Base-by-base conservation (phyloP, 1,139 yeast genomes). In the Scheffersomyces insectosa region DNA sequence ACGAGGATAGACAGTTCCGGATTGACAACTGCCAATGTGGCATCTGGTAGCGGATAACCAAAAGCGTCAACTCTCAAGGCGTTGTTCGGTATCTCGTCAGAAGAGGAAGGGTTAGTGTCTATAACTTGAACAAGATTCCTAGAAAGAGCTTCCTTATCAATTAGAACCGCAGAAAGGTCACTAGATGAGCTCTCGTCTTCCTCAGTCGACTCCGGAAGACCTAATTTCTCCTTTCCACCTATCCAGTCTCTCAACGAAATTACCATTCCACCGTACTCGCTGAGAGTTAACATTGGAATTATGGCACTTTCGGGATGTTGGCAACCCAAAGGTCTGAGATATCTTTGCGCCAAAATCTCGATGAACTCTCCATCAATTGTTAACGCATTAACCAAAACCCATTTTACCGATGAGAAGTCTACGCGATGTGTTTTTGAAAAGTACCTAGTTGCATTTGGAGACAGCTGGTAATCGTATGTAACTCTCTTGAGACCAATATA, bases 211-310 rank as follows among this genome's bases (percentile, higher is more conserved):
- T 66, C 63, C 1, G 63, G 60, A 16, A 77, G 70, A 6, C 86
- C 86, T 44, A 84, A 55, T 41, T 77, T 77, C 25, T 85, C 89
- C 48, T 77, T 80, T 3, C 80, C 79, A 6, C 87, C 90, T 10
- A 90, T 68, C 93, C 97, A 91, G 61, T 93, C 99, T 51, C 96
- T 75, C 76, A 90, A 78, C 0, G 97, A 83, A 14, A 93, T 83
- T 4, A 91, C 93, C 83, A 93, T 88, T 2, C 99, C 99, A 29
- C 99, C 99, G 58, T 90, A 95, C 57, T 93, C 99, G 51, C 89
- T 82, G 42, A 93, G 68, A 0, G 97, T 88, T 37, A 95, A 71
- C 76, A 95, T 80, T 0, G 99, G 99, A 1, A 96, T 85, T 25
- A 91, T 84, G 2, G 91, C 88, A 45, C 83, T 82, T 35, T 86